Percentiles rank a stretch among this genome's conserved stretches.
Conservation (phyloP, 805 yeast species). For the Wickerhamomyces tratensis region DNA sequence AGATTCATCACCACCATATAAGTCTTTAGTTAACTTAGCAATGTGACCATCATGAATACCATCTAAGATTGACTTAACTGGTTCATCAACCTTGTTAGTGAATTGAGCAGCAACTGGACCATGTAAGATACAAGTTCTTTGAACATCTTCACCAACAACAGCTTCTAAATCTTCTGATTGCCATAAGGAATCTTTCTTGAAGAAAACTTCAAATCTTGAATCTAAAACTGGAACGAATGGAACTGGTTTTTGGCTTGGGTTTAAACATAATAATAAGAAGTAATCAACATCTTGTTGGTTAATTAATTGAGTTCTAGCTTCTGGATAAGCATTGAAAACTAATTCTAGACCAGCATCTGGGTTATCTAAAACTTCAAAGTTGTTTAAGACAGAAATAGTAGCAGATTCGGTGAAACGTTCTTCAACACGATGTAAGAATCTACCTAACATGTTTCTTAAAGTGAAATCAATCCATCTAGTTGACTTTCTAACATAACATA, state of each 20-base stretch:
- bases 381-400: constrained; percentile 64
- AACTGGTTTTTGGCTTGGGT: constrained; percentile 90
- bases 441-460: constrained; percentile 80
- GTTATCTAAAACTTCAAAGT: constrained; percentile 52
- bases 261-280: constrained; percentile 75
- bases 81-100: constrained; percentile 82
- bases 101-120: constrained; percentile 98
- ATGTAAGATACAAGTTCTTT: constrained; percentile 97
- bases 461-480: constrained; percentile 81
- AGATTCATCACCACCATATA: constrained; percentile 60
- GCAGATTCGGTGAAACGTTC: constrained; percentile 73
- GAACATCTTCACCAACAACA: constrained; percentile 91
- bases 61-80: constrained; percentile 85
- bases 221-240: constrained; percentile 96
- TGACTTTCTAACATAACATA: constrained; percentile 75
- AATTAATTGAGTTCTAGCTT: constrained; percentile 70
- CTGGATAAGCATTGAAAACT: constrained; percentile 62
- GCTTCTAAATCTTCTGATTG: constrained; percentile 96
- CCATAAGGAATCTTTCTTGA: constrained; percentile 98
- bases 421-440: constrained; percentile 86
- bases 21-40: constrained; percentile 52
- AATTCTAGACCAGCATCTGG: constrained; percentile 55
- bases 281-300: constrained; percentile 93
- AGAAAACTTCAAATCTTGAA: constrained; percentile 88
- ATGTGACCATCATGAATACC: constrained; percentile 87